Base-by-base conservation (phyloP, 495 filamentous ascomycete species). In the Cercophora sp. region DNA sequence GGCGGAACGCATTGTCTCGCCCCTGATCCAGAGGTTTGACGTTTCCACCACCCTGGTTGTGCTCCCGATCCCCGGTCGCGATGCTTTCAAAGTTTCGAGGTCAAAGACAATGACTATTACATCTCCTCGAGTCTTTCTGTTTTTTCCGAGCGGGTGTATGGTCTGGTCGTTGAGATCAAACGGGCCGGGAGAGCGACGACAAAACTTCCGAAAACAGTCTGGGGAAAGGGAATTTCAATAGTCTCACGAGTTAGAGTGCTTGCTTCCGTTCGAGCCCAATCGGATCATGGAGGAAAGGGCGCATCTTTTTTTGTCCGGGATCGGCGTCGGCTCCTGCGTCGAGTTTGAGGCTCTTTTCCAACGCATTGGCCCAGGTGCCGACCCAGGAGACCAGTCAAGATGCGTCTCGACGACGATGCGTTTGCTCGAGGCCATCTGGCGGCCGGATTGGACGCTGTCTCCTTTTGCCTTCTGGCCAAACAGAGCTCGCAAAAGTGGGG, bases 291-390 rank as follows among this genome's bases (percentile, higher is more conserved):
- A n/a, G n/a, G n/a, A n/a, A n/a, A n/a, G n/a, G n/a, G n/a, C n/a
- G n/a, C n/a, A n/a, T n/a, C n/a, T n/a, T n/a, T n/a, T n/a, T n/a
- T 25, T 41, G 36, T 25, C 24, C 19, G 24, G 22, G 52, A 49
- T 48, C 52, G 24, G 8, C 47, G 27, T 25, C 32, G 10, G 27
- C 36, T 42, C 9, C 48, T 41, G 48, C 23, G 35, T 18, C 27
- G 31, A 34, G 37, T 52, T 49, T 58, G 55, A 54, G 55, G 49
- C 55, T 57, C 54, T 53, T n/a, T n/a, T 48, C 13, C n/a, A 10
- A 37, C 34, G 39, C 36, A 43, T 47, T 44, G 26, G 39, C 24
- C 31, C 22, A 16, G 18, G 35, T 18, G 16, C 32, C 43, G 48
- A 29, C 54, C 41, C 43, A 18, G 44, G 31, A 47, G 35, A 39